Evolutionary conservation across 2,329 filamentous ascomycete species (phyloP), one percentile per base, ranked within the genome.

Genomic region (Sarocladium oryzae): DNA sequence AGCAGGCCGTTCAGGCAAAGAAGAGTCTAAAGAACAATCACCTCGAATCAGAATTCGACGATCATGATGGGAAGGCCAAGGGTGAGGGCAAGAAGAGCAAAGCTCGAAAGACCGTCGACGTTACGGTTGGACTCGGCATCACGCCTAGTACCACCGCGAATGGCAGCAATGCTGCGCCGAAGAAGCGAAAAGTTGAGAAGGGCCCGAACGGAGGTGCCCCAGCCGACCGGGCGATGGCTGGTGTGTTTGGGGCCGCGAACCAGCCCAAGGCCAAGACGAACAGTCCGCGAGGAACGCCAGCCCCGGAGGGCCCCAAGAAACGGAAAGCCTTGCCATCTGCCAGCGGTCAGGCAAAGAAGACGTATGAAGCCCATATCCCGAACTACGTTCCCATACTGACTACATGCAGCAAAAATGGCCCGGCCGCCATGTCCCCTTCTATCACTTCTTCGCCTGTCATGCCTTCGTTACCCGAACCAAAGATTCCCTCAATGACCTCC

Each of bases 161-260:
- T 55, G 70, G 75, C 20, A 75, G 75, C 20, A 75, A 78, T 24
- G 76, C 83, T 11, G 75, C 84, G 2, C 73, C 77, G 21, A 95
- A 95, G 71, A 80, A 89, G 61, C 84, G 90, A 57, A 95, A 91
- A 69, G 83, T 88, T 2, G 89, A 95, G 60, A 88, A 88, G 60
- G 69, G 76, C 9, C 63, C 70, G 13, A 74, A 73, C 54, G 74
- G 74, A 35, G 71, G 67, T 4, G 68, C 71, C 26, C 65, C 73
- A 3, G 81, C 84, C 73, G 87, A 90, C 61, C 81, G 86, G 54
- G 81, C 85, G n/a, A 72, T 85, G 65, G 86, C 82, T 62, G 70
- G 69, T 9, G 78, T 78, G 11, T 74, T 78, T 57, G 30, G 45
- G 4, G 75, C 74, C 9, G 70, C 58, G 49, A 74, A 66, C 56